A percentile compares a stretch with the other conserved stretches of the same genome.
Evolutionary conservation across 257 asterid genomes (phyloP).

Genomic region (Capsicum rhomboideum): DNA sequence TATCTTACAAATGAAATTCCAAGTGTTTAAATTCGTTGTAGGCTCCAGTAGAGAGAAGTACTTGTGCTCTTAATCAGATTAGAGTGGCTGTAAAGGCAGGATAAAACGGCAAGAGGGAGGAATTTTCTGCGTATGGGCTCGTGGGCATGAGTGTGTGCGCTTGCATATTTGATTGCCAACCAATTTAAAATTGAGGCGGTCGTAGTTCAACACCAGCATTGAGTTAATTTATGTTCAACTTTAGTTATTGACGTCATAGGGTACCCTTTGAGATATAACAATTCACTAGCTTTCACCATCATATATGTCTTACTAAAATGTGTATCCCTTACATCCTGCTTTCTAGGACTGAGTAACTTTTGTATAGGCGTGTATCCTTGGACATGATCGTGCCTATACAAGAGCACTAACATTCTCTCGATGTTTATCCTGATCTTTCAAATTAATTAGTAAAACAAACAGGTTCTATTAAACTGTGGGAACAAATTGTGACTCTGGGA

Average conservation of each 20-base stretch:
- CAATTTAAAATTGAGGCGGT: background rate
- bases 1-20: background rate
- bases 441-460: background rate
- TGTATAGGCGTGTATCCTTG: background rate
- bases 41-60: background rate
- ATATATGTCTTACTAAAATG: background rate
- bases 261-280: background rate
- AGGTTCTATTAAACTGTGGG: background rate
- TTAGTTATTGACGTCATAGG: background rate
- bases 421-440: background rate
- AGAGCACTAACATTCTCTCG: background rate
- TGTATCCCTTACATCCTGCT: background rate
- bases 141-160: background rate
- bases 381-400: background rate
- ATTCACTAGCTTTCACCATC: background rate
- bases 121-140: background rate
- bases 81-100: background rate
- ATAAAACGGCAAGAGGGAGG: background rate
- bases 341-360: background rate
- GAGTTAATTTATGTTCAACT: background rate
- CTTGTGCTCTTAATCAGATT: background rate
- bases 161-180: background rate
- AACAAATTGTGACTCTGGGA: background rate
- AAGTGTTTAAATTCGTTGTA: background rate
- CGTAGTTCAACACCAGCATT: background rate